phyloP scores from a whole-genome alignment of 1,139 yeast species.

The Yamadazyma conglobata region DNA sequence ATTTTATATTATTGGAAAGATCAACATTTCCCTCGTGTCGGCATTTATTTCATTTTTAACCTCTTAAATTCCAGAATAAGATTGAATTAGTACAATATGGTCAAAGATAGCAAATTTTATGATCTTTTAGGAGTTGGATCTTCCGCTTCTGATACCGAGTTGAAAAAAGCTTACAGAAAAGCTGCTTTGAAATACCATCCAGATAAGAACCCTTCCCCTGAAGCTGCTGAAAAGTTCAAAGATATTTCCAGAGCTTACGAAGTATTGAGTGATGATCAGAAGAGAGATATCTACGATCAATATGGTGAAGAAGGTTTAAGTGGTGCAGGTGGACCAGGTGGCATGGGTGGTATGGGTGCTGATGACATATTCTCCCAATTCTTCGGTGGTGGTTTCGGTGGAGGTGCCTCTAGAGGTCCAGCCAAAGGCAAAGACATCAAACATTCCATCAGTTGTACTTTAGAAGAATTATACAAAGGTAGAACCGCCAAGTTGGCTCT shows the following conservation, averaged over 20 bases:
- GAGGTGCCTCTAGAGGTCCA: conserved; percentile 82
- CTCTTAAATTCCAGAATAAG: too few relatives aligned
- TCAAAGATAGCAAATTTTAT: conserved; percentile 83
- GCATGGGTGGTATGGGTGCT: conserved; percentile 75
- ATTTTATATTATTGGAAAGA: too few relatives aligned
- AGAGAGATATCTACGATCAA: conserved; percentile 84
- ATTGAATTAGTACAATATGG: conserved; percentile 70
- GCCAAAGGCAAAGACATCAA: conserved; percentile 84
- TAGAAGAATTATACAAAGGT: conserved; percentile 94
- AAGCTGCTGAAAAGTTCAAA: conserved; percentile 95
- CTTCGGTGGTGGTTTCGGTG: conserved; percentile 68
- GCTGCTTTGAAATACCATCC: conserved; percentile 94
- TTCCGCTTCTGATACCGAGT: conserved; percentile 74
- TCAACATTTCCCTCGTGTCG: too few relatives aligned
- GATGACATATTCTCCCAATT: conserved; percentile 92
- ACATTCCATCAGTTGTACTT: conserved; percentile 79
- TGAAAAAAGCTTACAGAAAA: conserved; percentile 93
- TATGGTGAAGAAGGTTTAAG: conserved; percentile 91
- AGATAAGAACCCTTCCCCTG: conserved; percentile 74
- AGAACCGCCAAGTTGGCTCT: conserved; percentile 91
- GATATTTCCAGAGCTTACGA: conserved; percentile 91
- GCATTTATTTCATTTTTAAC: too few relatives aligned
- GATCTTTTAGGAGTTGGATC: conserved; percentile 81
- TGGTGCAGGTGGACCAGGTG: conserved; percentile 69
- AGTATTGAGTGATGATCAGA: conserved; percentile 77